Base-by-base conservation (phyloP, 2,329 filamentous ascomycete species). In the Emergomyces africanus region DNA sequence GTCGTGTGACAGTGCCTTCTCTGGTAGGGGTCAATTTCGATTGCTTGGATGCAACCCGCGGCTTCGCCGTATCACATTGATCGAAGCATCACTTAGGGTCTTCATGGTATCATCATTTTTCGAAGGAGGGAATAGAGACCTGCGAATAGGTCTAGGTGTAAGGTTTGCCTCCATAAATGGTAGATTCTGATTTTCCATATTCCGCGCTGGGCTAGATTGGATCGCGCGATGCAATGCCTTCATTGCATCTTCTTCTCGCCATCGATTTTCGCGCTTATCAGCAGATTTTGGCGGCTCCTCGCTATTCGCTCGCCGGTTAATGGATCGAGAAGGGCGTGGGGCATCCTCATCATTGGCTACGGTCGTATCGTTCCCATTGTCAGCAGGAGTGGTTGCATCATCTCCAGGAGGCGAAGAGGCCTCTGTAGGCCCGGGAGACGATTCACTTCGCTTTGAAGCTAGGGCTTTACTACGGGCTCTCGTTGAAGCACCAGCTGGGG, bases 161-260 rank as follows among this genome's bases (percentile, higher is more conserved):
- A 82, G 68, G 55, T 77, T 77, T 41, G 80, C 69, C 61, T 83
- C 76, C 61, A 81, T 75, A 72, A 66, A 60, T 39, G 64, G 55
- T 46, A 66, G 49, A 56, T 74, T 70, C 55, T 75, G 76, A 54
- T 69, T 74, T 60, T 77, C 77, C 59, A 75, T 69, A 60, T 80
- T 75, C 25, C 79, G 75, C 28, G 76, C 79, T 15, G 83, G 83
- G 64, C 83, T 86, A 5, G 83, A 85, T 64, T 84, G 81, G 35
- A 84, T 80, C 50, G 81, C 81, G 61, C 79, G 77, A 61, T 75
- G 73, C 49, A 82, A 70, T 9, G 77, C 78, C 57, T 77, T 76
- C 46, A 75, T 69, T 12, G 73, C 71, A 61, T 74, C 68, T 39
- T 73, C 66, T 46, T 74, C 70, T 55, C 72, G 65, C 71, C 71